Evolutionary conservation across 306 rosid genomes (phyloP), one percentile per base, ranked within the genome.

Genomic region (Dalbergia oliveri): DNA sequence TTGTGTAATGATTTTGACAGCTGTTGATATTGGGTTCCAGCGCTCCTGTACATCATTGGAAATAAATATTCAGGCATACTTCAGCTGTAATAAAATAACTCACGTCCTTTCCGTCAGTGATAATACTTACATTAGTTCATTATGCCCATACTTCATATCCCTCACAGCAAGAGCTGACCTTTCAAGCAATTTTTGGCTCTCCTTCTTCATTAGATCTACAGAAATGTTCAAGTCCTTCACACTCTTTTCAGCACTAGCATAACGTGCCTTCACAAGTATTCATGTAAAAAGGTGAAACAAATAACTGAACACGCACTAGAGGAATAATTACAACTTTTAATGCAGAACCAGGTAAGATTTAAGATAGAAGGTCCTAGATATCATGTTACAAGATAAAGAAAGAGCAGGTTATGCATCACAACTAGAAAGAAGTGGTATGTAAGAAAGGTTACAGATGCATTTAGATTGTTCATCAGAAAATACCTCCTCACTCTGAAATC

Each of bases 401-500:
- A 60, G 64, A 9, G 58, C 51, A 66, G 34, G 61, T 68, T 21
- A 64, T 34, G 79, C 64, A 66, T 37, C 73, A 41, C 18, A 82
- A 71, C 72, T 67, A 31, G 35, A 65, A 71, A 37, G 70, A 6
- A 59, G 39, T 70, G 51, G 16, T 47, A 9, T 2, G 73, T 31
- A 66, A 69, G 61, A 50, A 53, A 45, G 34, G 31, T 43, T 15
- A 76, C 47, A 60, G 69, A 68, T 72, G 66, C 67, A 79, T 71
- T 58, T 62, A 21, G 64, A 54, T 18, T 60, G 75, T 76, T 81
- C 73, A 53, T 64, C 41, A 19, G 66, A 81, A 61, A 18, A 78
- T 87, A 94, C 98, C 98, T 95, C 99, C 80, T 90, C 92, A 59
- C 92, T 88, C 63, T 76, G 99, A 66, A 95, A 82, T 83, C 97